Conservation (phyloP, 495 filamentous ascomycete genomes). For the Daldinia grandis region DNA sequence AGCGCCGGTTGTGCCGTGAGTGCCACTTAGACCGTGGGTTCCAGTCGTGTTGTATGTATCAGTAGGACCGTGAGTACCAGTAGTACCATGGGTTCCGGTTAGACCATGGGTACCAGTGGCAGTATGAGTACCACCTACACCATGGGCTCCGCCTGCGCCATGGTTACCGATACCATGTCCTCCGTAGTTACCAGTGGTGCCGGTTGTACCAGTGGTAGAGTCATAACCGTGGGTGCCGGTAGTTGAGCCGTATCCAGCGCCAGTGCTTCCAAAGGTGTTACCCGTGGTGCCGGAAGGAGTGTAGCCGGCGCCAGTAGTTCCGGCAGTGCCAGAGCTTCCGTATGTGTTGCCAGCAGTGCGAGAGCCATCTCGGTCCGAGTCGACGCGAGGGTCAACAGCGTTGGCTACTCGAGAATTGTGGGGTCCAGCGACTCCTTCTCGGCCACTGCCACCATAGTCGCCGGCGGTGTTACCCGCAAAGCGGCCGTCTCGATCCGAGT, state of each 20-base stretch:
- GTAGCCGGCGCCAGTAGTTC: conserved; percentile 18
- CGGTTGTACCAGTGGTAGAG: conserved; percentile 27
- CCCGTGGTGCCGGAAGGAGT: conserved; percentile 14
- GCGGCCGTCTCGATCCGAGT: conserved; percentile 55
- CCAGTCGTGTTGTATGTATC: conserved; percentile 32
- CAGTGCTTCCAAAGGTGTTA: neutral
- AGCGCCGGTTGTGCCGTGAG: conserved; percentile 39
- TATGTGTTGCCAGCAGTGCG: neutral
- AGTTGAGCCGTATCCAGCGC: conserved; percentile 12
- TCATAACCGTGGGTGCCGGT: conserved; percentile 25
- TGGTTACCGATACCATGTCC: conserved; percentile 11
- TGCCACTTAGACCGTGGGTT: conserved; percentile 41
- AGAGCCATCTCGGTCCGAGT: conserved; percentile 3
- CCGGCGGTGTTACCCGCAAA: conserved; percentile 41
- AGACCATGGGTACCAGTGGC: conserved; percentile 41
- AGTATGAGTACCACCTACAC: conserved; percentile 37
- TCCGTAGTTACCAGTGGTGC: neutral
- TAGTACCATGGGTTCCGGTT: conserved; percentile 15
- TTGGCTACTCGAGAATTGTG: conserved; percentile 52
- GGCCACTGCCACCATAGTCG: conserved; percentile 35
- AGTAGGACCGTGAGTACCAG: conserved; percentile 2
- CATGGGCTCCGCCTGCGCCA: conserved; percentile 41
- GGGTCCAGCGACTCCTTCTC: conserved; percentile 37
- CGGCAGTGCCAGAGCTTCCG: conserved; percentile 44
- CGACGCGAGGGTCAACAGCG: conserved; percentile 56